Base-by-base conservation (phyloP, 1,139 yeast species). In the Hansenula anomala region DNA sequence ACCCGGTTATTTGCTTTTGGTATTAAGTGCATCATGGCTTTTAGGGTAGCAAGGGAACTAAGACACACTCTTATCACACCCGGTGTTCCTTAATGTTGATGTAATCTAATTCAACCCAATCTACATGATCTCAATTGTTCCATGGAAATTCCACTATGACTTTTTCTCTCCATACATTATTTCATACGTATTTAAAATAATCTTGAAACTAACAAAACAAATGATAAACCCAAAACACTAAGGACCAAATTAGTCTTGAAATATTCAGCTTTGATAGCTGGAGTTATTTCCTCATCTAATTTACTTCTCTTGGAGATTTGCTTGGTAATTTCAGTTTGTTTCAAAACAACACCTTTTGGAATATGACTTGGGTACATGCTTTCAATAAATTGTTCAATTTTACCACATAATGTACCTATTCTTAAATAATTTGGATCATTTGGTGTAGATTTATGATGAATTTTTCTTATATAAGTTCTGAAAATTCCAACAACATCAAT, bases 371-470 rank as follows among this genome's bases (percentile, higher is more conserved):
- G 92, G 57, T 78, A 78, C 73, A 83, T 71, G 39, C 71, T 67
- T 58, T 90, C 96, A 55, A 90, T 81, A 60, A 78, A 82, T 63
- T 84, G 94, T 56, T 87, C 95, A 49, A 89, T 76, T 61, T 85
- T 86, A 37, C 95, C 96, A 60, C 96, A 85, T 49, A 78, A 76
- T 48, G 88, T 77, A 48, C 94, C 95, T 47, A 94, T 76, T 46
- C 79, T 75, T 58, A 92, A 70, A 64, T 87, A 94, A 65, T 86
- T 85, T 48, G 96, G 95, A 64, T 92, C 97, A 31, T 71, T 67
- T 27, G 90, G 94, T 8, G 77, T 71, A 39, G 92, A 77, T 60
- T 80, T 79, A 48, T 79, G 83, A 61, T 92, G 95, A 54, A 94
- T 89, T 38, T 69, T 71, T 55, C 84, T 80, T 37, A 85, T 67